Evolutionary conservation across 768 basidiomycete species (phyloP).

Genomic region (Collybiopsis confluens): DNA sequence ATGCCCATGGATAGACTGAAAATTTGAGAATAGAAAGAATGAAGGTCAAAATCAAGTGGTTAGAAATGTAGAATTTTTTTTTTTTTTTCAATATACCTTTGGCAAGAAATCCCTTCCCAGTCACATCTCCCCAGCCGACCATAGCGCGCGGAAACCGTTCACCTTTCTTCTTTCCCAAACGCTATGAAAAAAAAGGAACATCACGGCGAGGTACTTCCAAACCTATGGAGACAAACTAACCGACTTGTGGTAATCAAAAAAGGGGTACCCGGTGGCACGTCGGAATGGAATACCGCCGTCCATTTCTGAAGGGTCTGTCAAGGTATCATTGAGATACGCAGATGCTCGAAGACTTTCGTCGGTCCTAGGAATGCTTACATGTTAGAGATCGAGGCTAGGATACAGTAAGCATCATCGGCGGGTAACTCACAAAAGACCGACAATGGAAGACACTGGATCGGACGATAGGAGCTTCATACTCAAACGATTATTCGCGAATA

Average conservation of each 20-base stretch:
- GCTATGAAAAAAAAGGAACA: not conserved
- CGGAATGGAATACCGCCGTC: constrained; percentile 12
- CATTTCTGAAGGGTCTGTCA: constrained; percentile 22
- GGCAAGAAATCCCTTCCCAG: constrained; percentile 22
- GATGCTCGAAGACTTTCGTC: constrained; percentile 20
- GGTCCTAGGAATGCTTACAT: constrained; percentile 2
- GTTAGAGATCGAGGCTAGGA: not conserved
- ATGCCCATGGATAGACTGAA: constrained; percentile 31
- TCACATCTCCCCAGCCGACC: constrained; percentile 25
- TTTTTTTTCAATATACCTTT: constrained; percentile 15
- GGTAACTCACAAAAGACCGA: constrained; percentile 20
- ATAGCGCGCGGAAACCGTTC: constrained; percentile 26
- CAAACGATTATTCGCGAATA: constrained; percentile 39
- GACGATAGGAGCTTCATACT: constrained; percentile 28
- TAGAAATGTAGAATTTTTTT: not conserved
- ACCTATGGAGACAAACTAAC: constrained; percentile 4
- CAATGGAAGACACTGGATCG: constrained; percentile 23
- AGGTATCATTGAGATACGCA: constrained; percentile 25
- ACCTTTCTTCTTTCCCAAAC: constrained; percentile 11
- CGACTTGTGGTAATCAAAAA: constrained; percentile 13
- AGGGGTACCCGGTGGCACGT: constrained; percentile 12
- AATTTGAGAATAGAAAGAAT: not conserved
- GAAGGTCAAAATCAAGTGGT: not conserved
- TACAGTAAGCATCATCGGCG: not conserved
- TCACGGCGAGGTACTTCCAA: too few species aligned